Conservation (phyloP, 495 filamentous ascomycete genomes). For the Lasiosphaeria hispida region DNA sequence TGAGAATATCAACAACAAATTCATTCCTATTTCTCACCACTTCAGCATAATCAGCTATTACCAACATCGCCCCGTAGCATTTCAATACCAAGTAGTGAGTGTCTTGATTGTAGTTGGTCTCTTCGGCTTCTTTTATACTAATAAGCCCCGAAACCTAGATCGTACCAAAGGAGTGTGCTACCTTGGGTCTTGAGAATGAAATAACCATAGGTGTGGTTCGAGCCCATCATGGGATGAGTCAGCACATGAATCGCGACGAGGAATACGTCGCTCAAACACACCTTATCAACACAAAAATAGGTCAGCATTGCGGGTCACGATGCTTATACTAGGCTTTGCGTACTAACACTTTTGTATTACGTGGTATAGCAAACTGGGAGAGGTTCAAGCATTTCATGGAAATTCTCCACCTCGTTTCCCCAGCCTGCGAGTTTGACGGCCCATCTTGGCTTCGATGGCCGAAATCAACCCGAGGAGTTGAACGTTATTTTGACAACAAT, state of each 20-base stretch:
- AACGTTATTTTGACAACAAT: too few species aligned
- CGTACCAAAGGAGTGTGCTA: background rate
- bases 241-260: background rate
- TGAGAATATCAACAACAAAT: background rate
- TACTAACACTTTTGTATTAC: too few species aligned
- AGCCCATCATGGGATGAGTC: background rate
- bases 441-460: too few species aligned
- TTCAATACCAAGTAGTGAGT: background rate
- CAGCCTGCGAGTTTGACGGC: too few species aligned
- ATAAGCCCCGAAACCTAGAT: too few species aligned
- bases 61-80: background rate
- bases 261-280: background rate
- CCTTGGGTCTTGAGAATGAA: background rate
- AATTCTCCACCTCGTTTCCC: too few species aligned
- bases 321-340: too few species aligned
- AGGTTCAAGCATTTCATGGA: background rate
- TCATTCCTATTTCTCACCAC: background rate
- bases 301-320: too few species aligned
- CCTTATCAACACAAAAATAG: background rate
- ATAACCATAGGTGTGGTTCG: background rate
- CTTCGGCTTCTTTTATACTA: too few species aligned
- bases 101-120: background rate
- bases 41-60: background rate
- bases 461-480: too few species aligned
- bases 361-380: background rate